phyloP scores from a whole-genome alignment of 2,329 filamentous ascomycete species.

The Thielaviopsis populi region DNA sequence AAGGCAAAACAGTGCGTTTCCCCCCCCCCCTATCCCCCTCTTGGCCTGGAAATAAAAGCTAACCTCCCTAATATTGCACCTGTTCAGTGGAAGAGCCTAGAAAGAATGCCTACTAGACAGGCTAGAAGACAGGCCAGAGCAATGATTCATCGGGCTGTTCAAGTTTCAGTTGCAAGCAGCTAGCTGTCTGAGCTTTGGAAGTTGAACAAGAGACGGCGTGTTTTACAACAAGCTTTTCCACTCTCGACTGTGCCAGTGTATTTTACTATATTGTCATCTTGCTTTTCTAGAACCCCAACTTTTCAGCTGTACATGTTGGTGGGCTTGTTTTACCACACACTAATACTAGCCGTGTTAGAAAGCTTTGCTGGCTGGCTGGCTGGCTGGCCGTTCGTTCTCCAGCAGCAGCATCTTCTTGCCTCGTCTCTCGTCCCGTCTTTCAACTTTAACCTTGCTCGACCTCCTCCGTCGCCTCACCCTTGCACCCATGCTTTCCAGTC shows the following conservation, averaged over 20 bases:
- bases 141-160: neutral
- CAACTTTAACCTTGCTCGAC: neutral
- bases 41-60: neutral
- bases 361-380: neutral
- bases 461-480: neutral
- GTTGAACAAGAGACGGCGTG: neutral
- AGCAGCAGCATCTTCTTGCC: neutral
- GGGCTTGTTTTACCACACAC: neutral
- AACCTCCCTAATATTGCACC: neutral
- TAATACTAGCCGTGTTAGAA: neutral
- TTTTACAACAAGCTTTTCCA: neutral
- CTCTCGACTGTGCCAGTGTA: neutral
- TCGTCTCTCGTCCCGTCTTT: neutral
- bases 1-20: too few relatives aligned
- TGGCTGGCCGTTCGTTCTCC: neutral
- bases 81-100: neutral
- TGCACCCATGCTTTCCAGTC: neutral
- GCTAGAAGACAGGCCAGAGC: neutral
- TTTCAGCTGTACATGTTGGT: conserved; percentile 5
- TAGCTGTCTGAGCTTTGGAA: neutral
- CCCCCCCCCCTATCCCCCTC: too few relatives aligned
- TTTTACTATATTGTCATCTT: neutral
- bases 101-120: neutral
- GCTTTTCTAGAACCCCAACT: neutral
- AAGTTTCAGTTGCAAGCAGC: neutral